Base-by-base conservation (phyloP, 1,139 yeast genomes). In the Hyphopichia khmerensis region DNA sequence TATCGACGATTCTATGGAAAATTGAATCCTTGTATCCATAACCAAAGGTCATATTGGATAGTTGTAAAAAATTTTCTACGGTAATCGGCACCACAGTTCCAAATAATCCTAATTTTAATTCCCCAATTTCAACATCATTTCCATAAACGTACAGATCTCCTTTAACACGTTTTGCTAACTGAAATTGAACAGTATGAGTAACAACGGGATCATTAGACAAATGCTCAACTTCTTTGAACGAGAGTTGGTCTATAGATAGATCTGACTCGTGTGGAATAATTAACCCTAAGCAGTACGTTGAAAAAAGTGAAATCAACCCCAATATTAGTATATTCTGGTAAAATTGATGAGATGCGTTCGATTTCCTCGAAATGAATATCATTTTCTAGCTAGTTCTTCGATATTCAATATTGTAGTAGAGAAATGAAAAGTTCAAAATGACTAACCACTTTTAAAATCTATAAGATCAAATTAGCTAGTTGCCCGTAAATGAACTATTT, bases 1-100 rank as follows among this genome's bases (percentile, higher is more conserved):
- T 50, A 30, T 59, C 50, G 29, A 72, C 63, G n/a, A 72, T 56
- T 23, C 77, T 52, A 50, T 72, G 77, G 52, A 72, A 67, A 6
- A 46, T 45, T 10, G 57, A 49, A 36, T 58, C 51, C 35, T 56
- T 41, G 51, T 69, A 72, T 2, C 77, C 77, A 44, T 53, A 66
- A 2, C 70, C 73, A 33, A 53, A 52, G 4, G 66, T 57, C 63
- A 53, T 55, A 39, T 60, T 56, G 16, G 72, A 47, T 44, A 70
- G 59, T 18, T 60, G 64, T 8, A 63, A 58, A 46, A 72, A 72
- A 48, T 69, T 71, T 16, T 55, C 53, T 23, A 64, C 76, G 2
- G 79, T 73, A 30, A 53, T 55, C 2, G 79, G 79, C 2, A 60
- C 69, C 1, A 53, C 48, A 7, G 50, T 49, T 1, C 70, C 70